Base-by-base conservation (phyloP, 768 basidiomycete genomes). In the Leccinum rimulosum region DNA sequence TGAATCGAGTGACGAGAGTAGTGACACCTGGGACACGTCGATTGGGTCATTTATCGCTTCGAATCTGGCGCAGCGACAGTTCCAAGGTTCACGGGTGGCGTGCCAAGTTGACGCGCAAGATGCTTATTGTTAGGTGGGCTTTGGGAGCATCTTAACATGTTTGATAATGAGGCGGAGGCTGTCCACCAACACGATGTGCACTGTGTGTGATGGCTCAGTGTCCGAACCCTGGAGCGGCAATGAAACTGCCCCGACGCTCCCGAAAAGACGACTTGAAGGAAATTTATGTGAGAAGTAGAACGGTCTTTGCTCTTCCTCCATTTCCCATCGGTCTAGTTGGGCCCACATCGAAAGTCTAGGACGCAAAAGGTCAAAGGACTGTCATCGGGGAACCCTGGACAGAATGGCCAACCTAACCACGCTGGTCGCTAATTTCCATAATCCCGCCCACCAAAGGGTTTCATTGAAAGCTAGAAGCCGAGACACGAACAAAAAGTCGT, bases 201-300 rank as follows among this genome's bases (percentile, higher is more conserved):
- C 33, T 30, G 60, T 56, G 60, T 57, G 56, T 43, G 19, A 35
- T 35, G 43, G 25, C 25, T 35, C 52, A 31, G 61, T 38, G 33
- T 52, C 52, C 52, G 30, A 15, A 51, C 38, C 25, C 40, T 45
- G 45, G 38, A 30, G 45, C 33, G 27, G 35, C 27, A 22, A 22
- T 47, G 40, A 50, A 40, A 30, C 27, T 49, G 48, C 48, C 25
- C 48, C 27, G 48, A 25, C 48, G 48, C 48, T 43, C 53, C 60
- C 43, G 52, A 50, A 56, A 60, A 56, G 66, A 61, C 8, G 68
- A 59, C 36, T 30, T 59, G 61, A 61, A 68, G 55, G 40, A 49
- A 63, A 55, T 55, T 60, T 59, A 61, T 68, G 67, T 35, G 33
- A 35, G 33, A 35, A 35, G 12, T 14, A 60, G 67, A 68, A 59